Evolutionary conservation across 495 filamentous ascomycete genomes (phyloP).

Genomic region (Penicillium argentinense): DNA sequence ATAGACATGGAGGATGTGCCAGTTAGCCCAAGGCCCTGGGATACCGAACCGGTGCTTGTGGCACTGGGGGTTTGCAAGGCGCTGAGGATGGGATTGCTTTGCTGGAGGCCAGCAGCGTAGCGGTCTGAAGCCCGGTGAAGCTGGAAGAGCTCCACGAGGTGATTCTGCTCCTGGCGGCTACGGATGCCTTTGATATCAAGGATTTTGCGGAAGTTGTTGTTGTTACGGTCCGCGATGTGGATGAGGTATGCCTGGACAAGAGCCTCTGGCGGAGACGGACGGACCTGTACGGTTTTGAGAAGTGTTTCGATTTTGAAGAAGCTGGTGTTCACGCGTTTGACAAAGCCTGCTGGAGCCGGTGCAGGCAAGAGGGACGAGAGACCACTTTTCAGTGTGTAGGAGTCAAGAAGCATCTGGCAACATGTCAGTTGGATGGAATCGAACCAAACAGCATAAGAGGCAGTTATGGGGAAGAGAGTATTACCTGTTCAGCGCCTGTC

Average conservation of each 20-base stretch:
- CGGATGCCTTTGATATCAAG: conserved; percentile 90
- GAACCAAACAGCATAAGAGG: not conserved
- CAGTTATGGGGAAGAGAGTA: not conserved
- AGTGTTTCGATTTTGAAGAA: conserved; percentile 88
- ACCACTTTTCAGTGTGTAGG: conserved; percentile 84
- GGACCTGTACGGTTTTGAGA: conserved; percentile 95
- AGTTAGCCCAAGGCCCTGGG: conserved; percentile 41
- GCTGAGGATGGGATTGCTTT: conserved; percentile 44
- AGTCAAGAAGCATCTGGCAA: conserved; percentile 85
- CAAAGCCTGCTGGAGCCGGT: conserved; percentile 61
- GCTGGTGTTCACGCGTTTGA: conserved; percentile 82
- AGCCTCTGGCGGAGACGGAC: conserved; percentile 84
- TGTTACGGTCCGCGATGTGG: conserved; percentile 85
- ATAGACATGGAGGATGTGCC: conserved; percentile 47
- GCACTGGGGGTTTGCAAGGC: conserved; percentile 40
- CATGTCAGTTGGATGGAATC: conserved; percentile 9
- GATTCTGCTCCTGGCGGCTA: conserved; percentile 71
- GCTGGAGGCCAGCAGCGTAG: conserved; percentile 46
- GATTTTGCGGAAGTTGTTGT: conserved; percentile 94
- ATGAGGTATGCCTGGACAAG: conserved; percentile 96
- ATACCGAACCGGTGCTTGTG: conserved; percentile 37
- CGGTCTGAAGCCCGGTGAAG: conserved; percentile 67
- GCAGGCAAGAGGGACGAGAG: conserved; percentile 52
- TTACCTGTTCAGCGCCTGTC: conserved; percentile 90
- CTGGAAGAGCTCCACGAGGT: conserved; percentile 85